Evolutionary conservation across 1,284 basidiomycete species (phyloP).

Genomic region (Ganoderma lingzhi): DNA sequence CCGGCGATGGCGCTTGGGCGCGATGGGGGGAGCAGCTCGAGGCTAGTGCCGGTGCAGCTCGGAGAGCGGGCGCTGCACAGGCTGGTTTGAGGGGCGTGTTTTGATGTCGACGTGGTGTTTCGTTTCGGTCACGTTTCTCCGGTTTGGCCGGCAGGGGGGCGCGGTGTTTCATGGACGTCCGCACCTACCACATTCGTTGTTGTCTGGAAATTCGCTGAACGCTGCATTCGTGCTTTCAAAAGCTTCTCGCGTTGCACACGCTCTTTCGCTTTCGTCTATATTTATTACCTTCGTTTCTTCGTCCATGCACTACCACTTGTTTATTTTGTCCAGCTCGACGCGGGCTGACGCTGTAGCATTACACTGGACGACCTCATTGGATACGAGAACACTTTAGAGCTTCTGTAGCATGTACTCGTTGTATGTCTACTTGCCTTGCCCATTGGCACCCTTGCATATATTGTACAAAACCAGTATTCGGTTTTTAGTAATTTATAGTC

Average conservation of each 20-base stretch:
- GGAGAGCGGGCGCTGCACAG: not conserved
- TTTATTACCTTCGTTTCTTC: slow-evolving; percentile 11
- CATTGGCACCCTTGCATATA: not conserved
- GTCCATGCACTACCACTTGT: not conserved
- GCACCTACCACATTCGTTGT: not conserved
- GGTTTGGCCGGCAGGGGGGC: not conserved
- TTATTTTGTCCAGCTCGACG: not conserved
- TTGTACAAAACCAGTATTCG: not conserved
- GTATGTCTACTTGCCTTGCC: not conserved
- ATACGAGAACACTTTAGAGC: not conserved
- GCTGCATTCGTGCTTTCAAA: not conserved
- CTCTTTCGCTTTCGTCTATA: slow-evolving; percentile 1
- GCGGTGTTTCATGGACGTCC: not conserved
- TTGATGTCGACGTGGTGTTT: not conserved
- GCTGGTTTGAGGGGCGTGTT: slow-evolving; percentile 1
- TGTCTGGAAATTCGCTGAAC: not conserved
- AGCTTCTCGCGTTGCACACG: not conserved
- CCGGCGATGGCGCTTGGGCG: not conserved
- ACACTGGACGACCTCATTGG: not conserved
- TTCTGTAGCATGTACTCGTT: slow-evolving; percentile 9
- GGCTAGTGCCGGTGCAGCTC: not conserved
- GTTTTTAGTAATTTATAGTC: not conserved
- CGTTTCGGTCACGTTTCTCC: not conserved
- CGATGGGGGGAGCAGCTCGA: not conserved
- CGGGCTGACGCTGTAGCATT: slow-evolving; percentile 11